A percentile compares a stretch with the other conserved stretches of the same genome.
Evolutionary conservation across 2,329 filamentous ascomycete genomes (phyloP).

Genomic region (Ascochyta rabiei): DNA sequence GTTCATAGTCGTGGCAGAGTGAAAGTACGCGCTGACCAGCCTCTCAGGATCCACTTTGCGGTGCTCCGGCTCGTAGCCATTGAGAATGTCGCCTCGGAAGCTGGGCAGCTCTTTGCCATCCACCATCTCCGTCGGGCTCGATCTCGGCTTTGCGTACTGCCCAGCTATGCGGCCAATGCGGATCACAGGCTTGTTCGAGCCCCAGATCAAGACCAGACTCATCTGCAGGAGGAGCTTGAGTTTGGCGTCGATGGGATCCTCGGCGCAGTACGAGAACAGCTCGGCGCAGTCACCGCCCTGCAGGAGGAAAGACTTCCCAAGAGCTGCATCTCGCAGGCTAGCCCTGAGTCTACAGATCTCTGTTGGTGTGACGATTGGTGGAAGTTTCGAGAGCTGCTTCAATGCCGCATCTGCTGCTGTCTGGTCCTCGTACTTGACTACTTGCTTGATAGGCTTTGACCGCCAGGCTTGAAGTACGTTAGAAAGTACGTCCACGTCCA

Average conservation of each 20-base stretch:
- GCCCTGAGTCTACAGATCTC: constrained; percentile 82
- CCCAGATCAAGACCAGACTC: constrained; percentile 95
- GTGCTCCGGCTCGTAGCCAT: constrained; percentile 80
- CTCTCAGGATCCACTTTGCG: constrained; percentile 81
- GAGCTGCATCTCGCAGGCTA: constrained; percentile 81
- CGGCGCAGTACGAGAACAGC: constrained; percentile 94
- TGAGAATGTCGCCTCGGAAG: constrained; percentile 94
- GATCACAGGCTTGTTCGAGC: constrained; percentile 79
- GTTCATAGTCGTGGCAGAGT: constrained; percentile 93
- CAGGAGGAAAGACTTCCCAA: constrained; percentile 89
- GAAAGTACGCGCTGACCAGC: constrained; percentile 90
- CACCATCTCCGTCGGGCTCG: constrained; percentile 82
- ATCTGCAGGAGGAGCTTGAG: constrained; percentile 97
- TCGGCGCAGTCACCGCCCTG: constrained; percentile 98
- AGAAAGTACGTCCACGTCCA: background rate
- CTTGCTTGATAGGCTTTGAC: constrained; percentile 78
- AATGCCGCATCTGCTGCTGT: constrained; percentile 65
- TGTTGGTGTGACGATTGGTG: constrained; percentile 77
- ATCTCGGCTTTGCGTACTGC: constrained; percentile 95
- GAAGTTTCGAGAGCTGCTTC: constrained; percentile 69
- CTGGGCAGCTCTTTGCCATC: constrained; percentile 82
- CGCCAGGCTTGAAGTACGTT: constrained; percentile 66
- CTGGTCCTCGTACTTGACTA: constrained; percentile 70
- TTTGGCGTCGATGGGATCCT: constrained; percentile 89
- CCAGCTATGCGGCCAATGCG: constrained; percentile 95